Evolutionary conservation across 768 basidiomycete species (phyloP), one percentile per base, ranked within the genome.

Genomic region (Termitomyces sp.): DNA sequence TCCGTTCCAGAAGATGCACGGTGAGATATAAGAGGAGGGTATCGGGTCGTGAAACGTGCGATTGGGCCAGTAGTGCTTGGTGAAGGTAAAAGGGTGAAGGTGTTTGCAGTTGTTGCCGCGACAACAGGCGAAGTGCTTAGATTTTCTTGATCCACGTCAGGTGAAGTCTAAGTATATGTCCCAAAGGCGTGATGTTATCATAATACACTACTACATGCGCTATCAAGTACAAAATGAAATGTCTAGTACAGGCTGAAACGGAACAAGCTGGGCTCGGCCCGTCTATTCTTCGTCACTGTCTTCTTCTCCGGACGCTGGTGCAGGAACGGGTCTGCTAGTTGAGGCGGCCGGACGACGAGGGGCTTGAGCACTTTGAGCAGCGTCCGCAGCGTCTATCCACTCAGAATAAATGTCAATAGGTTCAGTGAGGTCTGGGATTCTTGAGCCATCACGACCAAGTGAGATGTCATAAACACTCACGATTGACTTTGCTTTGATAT

Each of bases 321-420:
- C 77, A 40, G 78, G 76, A 35, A 70, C 70, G n/a, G 79, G 79
- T 68, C 87, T 69, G 76, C 86, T 75, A 70, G 87, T 76, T 0
- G 90, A 91, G 3, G 86, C 80, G 32, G 80, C 75, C 3, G 84
- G 80, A 46, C 87, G 83, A 42, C 85, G 84, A 38, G 76, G 71
- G 28, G 76, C 69, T 4, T 80, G 79, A 18, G 83, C 85, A 61
- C 78, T 82, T 70, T 92, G 88, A 38, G 91, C 91, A 9, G 89
- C 88, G 71, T 93, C 91, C 7, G 91, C 90, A 53, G 91, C 91
- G 71, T 93, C 91, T 64, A 94, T 92, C 92, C 92, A 94, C 70
- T 92, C 91, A 7, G 92, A 92, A 71, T 93, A 94, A 35, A 94
- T 91, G 73, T 94, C 92, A 59, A 94, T 86, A 16, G 92, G 85